Conservation (phyloP, 164 flowering plant species). For the Magnolia changhungtana region DNA sequence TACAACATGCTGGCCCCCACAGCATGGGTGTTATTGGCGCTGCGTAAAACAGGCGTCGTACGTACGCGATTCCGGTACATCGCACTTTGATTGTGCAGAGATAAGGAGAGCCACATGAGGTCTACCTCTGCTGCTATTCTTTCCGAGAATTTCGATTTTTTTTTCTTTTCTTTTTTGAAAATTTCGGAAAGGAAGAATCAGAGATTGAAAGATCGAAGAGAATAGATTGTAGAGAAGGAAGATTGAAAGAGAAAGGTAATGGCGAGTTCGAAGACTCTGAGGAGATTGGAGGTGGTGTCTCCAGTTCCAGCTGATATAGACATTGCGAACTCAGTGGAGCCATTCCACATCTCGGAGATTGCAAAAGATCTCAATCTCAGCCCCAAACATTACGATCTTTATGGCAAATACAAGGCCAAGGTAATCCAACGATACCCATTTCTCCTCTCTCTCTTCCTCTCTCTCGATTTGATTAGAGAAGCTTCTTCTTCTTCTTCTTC, state of each 20-base stretch:
- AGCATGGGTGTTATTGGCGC: no score
- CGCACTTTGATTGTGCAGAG: no score
- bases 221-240: background rate
- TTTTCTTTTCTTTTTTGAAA: no score
- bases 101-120: no score
- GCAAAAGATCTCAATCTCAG: conserved; percentile 73
- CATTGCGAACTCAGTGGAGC: conserved; percentile 84
- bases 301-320: conserved; percentile 98
- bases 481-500: background rate
- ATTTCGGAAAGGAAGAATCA: background rate
- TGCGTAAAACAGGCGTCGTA: no score
- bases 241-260: conserved; percentile 11
- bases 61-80: no score
- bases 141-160: no score
- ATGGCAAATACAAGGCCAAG: conserved; percentile 99
- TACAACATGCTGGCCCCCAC: no score
- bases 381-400: conserved; percentile 79
- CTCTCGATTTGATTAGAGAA: background rate
- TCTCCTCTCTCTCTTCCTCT: conserved; percentile 10
- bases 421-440: conserved; percentile 26
- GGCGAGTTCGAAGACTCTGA: conserved; percentile 51
- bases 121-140: no score
- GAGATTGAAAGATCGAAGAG: background rate
- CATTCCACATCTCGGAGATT: conserved; percentile 82
- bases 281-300: conserved; percentile 72